phyloP scores from a whole-genome alignment of 495 filamentous ascomycete genomes.

The Penicillium mononematosum region DNA sequence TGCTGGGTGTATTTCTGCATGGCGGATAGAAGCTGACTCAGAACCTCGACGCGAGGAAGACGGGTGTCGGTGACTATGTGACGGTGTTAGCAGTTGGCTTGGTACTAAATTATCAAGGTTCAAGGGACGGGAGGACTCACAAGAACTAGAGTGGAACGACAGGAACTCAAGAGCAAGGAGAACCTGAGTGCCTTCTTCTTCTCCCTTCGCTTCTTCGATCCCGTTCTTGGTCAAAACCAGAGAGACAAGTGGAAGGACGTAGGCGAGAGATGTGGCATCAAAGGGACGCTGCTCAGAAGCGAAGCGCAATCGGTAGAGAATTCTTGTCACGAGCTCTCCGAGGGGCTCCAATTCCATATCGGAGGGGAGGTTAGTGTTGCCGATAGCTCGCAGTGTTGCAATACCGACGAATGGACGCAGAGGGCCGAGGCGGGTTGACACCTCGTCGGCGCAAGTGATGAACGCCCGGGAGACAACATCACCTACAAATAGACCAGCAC shows the following conservation, averaged over 20 bases:
- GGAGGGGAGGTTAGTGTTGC: slow-evolving; percentile 65
- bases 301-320: slow-evolving; percentile 87
- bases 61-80: slow-evolving; percentile 57
- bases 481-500: slow-evolving; percentile 76
- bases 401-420: slow-evolving; percentile 80
- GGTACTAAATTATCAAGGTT: neutral
- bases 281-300: slow-evolving; percentile 88
- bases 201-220: slow-evolving; percentile 58
- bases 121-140: slow-evolving; percentile 30
- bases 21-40: slow-evolving; percentile 66
- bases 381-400: slow-evolving; percentile 76
- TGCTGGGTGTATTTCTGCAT: slow-evolving; percentile 92
- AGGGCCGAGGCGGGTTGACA: slow-evolving; percentile 71
- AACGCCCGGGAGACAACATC: slow-evolving; percentile 77
- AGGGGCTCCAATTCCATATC: slow-evolving; percentile 75
- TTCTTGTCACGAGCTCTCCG: slow-evolving; percentile 80
- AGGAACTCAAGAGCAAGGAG: slow-evolving; percentile 88
- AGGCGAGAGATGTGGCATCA: slow-evolving; percentile 79
- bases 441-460: slow-evolving; percentile 68
- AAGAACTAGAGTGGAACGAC: slow-evolving; percentile 78
- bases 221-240: slow-evolving; percentile 74
- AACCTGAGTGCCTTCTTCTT: slow-evolving; percentile 84
- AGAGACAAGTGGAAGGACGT: slow-evolving; percentile 79
- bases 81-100: slow-evolving; percentile 14
- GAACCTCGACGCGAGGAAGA: slow-evolving; percentile 71